These are phyloP conservation scores for Myxozyma geophila DNA, from an alignment of 805 yeast species.

Conservation along the genomic window DNA sequence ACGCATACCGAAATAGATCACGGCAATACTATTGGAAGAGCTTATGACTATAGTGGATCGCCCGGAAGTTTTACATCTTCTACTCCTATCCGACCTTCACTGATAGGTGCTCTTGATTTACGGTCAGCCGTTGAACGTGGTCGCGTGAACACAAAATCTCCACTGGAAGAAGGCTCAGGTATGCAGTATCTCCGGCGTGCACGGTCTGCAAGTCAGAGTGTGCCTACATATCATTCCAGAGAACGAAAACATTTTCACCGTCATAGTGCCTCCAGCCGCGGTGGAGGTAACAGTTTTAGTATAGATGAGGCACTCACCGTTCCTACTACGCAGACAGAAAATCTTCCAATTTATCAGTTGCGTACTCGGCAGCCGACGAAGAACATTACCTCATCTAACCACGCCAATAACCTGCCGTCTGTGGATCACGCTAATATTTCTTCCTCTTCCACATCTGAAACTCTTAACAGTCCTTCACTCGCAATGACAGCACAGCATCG, in stretches of 20 bases:
- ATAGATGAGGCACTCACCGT: no score
- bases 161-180: slow-evolving; percentile 10
- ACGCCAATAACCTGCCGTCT: neutral
- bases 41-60: slow-evolving; percentile 17
- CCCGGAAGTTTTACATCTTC: slow-evolving; percentile 24
- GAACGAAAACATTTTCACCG: neutral
- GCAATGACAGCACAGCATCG: neutral
- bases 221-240: neutral
- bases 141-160: slow-evolving; percentile 2
- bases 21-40: neutral
- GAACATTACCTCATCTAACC: neutral
- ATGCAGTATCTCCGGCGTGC: slow-evolving; percentile 7
- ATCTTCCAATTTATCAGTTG: neutral
- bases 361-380: no score
- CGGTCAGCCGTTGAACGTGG: slow-evolving; percentile 40
- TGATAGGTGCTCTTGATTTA: slow-evolving; percentile 49
- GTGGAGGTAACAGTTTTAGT: neutral
- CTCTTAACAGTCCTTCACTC: neutral
- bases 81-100: slow-evolving; percentile 45
- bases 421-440: neutral
- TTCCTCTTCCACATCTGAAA: neutral
- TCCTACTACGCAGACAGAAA: neutral
- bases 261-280: neutral
- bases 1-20: neutral
- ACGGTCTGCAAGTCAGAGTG: slow-evolving; percentile 21